Evolutionary conservation across 2,329 filamentous ascomycete genomes (phyloP), one percentile per base, ranked within the genome.

Genomic region (Penicillium sp.): DNA sequence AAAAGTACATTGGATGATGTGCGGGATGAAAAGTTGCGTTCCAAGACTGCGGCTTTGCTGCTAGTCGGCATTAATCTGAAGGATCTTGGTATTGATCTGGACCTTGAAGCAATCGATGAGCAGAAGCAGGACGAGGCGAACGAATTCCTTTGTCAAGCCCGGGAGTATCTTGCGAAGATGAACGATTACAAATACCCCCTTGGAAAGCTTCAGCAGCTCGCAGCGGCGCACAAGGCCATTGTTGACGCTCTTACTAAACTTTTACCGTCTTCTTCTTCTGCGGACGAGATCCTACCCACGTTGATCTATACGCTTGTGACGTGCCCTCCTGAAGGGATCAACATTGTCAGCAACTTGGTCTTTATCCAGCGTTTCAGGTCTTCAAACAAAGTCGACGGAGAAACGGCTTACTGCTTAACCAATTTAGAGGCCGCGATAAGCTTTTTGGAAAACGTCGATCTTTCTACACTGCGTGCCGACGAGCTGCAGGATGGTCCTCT

Each of bases 271-370:
- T 84, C 84, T 0, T 96, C 94, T 1, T 97, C 94, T 1, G 94
- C 94, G 3, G 94, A 99, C 70, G 94, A 97, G 75, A 95, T 99
- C 53, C 86, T 99, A 72, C 94, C 94, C 0, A 96, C 96, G 73
- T 82, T 99, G 60, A 99, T 99, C 59, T 99, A 96, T 76, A 90
- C 92, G 0, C 83, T 99, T 58, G 95, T 99, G 70, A 97, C 92
- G 3, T 88, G 92, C 43, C 88, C 91, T 0, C 89, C 92, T 0
- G 89, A 94, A 72, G 85, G 87, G 34, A 87, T 97, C 46, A 90
- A 92, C 72, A 88, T 92, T 53, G 91, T 96, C 68, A 97, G 93
- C 78, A 95, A 99, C 71, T 80, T 95, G n/a, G 86, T 89, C 65
- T 99, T 97, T 71, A 92, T 97, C 63, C 92, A 97, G 70, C 81